phyloP scores from a whole-genome alignment of 2,329 filamentous ascomycete genomes.

The Lasiodiplodia sp. region DNA sequence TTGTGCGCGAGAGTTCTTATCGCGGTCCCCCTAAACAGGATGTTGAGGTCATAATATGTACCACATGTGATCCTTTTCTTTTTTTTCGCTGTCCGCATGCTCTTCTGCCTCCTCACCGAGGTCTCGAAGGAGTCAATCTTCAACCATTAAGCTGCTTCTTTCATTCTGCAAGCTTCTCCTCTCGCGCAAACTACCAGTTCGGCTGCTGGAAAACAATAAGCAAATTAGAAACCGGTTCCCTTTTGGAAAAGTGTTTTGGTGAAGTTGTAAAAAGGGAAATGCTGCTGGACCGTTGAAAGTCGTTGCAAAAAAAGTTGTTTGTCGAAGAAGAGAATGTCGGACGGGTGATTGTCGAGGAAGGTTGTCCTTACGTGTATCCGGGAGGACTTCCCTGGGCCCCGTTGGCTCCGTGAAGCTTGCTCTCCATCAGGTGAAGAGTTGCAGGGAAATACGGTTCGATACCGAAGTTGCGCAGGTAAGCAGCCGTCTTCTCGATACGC shows the following conservation, averaged over 20 bases:
- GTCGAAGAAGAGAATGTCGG: conserved; percentile 20
- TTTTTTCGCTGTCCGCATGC: not conserved
- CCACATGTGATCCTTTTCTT: conserved; percentile 24
- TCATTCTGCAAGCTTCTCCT: conserved; percentile 17
- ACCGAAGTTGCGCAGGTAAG: conserved; percentile 59
- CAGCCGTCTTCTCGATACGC: conserved; percentile 63
- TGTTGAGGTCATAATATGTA: conserved; percentile 15
- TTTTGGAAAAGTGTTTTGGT: conserved; percentile 10
- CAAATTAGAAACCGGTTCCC: conserved; percentile 20
- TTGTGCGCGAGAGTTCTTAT: not conserved
- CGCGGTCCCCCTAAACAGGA: not conserved
- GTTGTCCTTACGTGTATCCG: conserved; percentile 27
- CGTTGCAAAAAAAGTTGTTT: conserved; percentile 18
- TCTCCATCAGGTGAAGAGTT: conserved; percentile 58
- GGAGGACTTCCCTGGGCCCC: conserved; percentile 26
- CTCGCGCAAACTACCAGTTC: conserved; percentile 19
- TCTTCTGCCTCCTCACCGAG: conserved; percentile 25
- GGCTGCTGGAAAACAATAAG: conserved; percentile 19
- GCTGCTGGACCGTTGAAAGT: conserved; percentile 20
- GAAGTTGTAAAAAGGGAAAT: conserved; percentile 16
- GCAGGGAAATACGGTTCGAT: conserved; percentile 62
- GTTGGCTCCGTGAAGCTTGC: conserved; percentile 27
- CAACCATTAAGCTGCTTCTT: conserved; percentile 14
- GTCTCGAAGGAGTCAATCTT: conserved; percentile 23
- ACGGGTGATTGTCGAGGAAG: conserved; percentile 2